A percentile compares a stretch with the other conserved stretches of the same genome.
Conservation (phyloP, 768 basidiomycete species). For the Phlebiopsis flavidoalba region DNA sequence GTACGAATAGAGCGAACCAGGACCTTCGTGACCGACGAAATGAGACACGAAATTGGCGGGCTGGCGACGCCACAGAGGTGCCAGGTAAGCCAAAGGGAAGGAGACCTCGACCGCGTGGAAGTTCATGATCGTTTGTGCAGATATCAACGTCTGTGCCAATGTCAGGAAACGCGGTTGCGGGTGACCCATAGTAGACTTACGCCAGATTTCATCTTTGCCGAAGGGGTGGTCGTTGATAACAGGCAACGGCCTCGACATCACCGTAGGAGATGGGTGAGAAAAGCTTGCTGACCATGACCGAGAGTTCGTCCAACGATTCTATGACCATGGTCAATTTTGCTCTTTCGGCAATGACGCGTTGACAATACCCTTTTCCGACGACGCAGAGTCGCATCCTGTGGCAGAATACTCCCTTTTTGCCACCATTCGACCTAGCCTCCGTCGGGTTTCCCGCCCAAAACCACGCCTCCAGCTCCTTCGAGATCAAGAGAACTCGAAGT, state of each 20-base stretch:
- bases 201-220: conserved; percentile 62
- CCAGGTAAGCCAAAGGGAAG: conserved; percentile 72
- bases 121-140: conserved; percentile 84
- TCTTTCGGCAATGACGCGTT: not conserved
- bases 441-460: conserved; percentile 78
- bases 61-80: conserved; percentile 71
- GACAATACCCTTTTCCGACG: conserved; percentile 64
- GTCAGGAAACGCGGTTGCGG: not conserved
- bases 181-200: conserved; percentile 36
- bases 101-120: conserved; percentile 80
- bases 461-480: conserved; percentile 21
- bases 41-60: conserved; percentile 74
- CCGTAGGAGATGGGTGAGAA: conserved; percentile 74
- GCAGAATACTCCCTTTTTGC: conserved; percentile 72
- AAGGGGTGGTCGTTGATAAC: conserved; percentile 72
- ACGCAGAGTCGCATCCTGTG: conserved; percentile 74
- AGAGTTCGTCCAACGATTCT: conserved; percentile 76
- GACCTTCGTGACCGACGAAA: conserved; percentile 88
- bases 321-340: not conserved
- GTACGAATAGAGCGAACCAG: conserved; percentile 86
- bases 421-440: conserved; percentile 84
- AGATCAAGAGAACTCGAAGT: not conserved
- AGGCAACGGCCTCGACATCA: conserved; percentile 51
- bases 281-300: conserved; percentile 51
- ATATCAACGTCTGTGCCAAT: conserved; percentile 61